These are phyloP conservation scores for Blastomyces percursus DNA, from an alignment of 2,329 filamentous ascomycete genomes.

Conservation along the genomic window DNA sequence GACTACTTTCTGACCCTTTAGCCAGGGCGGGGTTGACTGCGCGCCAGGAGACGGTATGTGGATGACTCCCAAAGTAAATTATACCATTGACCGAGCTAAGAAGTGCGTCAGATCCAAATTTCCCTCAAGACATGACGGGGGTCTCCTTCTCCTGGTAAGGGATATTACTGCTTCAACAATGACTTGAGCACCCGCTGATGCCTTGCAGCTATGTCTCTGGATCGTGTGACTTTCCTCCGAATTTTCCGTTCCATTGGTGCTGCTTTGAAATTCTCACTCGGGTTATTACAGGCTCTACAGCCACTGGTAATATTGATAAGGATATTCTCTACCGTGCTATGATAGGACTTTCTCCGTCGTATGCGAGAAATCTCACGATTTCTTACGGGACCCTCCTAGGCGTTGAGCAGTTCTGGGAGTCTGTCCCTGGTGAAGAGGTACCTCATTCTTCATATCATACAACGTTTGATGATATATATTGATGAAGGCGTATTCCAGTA, in stretches of 20 bases:
- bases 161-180: neutral
- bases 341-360: neutral
- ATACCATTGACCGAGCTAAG: neutral
- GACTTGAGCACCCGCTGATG: neutral
- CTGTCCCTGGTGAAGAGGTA: conserved; percentile 6
- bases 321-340: conserved; percentile 5
- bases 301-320: conserved; percentile 1
- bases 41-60: neutral
- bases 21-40: neutral
- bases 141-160: neutral
- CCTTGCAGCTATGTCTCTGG: neutral
- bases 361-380: neutral
- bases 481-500: neutral
- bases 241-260: conserved; percentile 7
- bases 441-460: neutral
- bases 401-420: conserved; percentile 2
- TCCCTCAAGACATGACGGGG: neutral
- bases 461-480: neutral
- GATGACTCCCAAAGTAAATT: neutral
- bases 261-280: conserved; percentile 6
- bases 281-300: neutral
- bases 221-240: neutral
- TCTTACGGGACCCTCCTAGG: conserved; percentile 1
- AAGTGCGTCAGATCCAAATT: neutral
- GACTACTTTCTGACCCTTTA: neutral